Percentiles rank a stretch among this genome's conserved stretches.
Evolutionary conservation across 2,329 filamentous ascomycete species (phyloP).

Genomic region (Sphaerostilbella broomeana): DNA sequence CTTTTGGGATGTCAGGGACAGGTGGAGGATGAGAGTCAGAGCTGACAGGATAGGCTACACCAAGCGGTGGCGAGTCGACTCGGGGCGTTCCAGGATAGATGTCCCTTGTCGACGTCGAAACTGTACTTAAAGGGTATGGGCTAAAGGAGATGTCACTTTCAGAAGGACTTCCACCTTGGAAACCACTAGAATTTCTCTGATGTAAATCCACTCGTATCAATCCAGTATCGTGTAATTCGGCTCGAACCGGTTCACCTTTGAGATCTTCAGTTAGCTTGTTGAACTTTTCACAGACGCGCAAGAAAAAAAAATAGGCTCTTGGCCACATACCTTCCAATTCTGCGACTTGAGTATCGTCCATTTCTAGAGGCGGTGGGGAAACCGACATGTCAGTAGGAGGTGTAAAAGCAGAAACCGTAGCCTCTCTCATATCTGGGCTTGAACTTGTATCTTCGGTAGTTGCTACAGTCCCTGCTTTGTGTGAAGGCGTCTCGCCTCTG

Average conservation of each 20-base stretch:
- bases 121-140: conserved; percentile 1
- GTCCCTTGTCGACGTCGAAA: conserved; percentile 1
- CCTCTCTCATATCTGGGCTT: conserved; percentile 35
- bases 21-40: conserved; percentile 4
- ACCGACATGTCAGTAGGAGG: conserved; percentile 5
- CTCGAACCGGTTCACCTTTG: conserved; percentile 32
- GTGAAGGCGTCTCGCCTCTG: conserved; percentile 34
- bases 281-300: too few relatives aligned
- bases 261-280: background rate
- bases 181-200: conserved; percentile 26
- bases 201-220: conserved; percentile 35
- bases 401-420: conserved; percentile 14
- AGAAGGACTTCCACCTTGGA: conserved; percentile 13
- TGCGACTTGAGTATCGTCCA: conserved; percentile 37
- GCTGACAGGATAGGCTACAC: background rate
- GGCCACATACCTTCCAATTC: conserved; percentile 41
- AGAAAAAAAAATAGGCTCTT: background rate
- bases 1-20: conserved; percentile 3
- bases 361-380: conserved; percentile 28
- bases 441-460: conserved; percentile 36
- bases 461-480: conserved; percentile 40
- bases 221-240: conserved; percentile 41
- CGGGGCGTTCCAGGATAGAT: conserved; percentile 5
- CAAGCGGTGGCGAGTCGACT: conserved; percentile 1
- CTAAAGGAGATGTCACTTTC: conserved; percentile 4